Evolutionary conservation across 345 rosid genomes (phyloP).

Genomic region (Aquilaria yunnanensis): DNA sequence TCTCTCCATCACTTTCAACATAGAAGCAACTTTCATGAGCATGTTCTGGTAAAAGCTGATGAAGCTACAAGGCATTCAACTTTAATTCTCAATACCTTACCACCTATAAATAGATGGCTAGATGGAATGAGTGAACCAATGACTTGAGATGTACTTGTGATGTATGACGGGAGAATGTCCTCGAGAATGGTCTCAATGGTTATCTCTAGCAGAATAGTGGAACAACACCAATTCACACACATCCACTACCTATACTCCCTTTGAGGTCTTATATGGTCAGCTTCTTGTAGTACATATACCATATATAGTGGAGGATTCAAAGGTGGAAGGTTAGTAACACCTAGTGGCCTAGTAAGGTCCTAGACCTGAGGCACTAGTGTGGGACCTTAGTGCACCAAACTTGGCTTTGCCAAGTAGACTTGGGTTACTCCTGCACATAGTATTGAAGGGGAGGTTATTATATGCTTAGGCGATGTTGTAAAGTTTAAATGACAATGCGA

Average conservation of each 20-base stretch:
- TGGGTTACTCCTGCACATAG: too few species aligned
- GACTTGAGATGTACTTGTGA: neutral
- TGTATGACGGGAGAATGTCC: neutral
- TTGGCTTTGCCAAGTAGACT: too few species aligned
- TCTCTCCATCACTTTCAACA: neutral
- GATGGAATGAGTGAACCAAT: neutral
- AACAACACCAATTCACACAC: neutral
- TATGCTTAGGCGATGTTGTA: too few species aligned
- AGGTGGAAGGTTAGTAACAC: neutral
- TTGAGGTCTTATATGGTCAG: neutral
- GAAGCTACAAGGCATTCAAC: neutral
- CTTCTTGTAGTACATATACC: neutral
- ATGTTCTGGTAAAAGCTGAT: neutral
- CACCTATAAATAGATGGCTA: neutral
- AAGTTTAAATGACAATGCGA: neutral
- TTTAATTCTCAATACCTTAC: neutral
- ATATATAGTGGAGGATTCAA: neutral
- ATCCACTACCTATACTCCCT: neutral
- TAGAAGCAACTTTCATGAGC: neutral
- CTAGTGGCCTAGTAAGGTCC: too few species aligned
- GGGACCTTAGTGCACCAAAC: too few species aligned
- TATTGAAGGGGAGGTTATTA: too few species aligned
- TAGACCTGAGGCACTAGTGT: too few species aligned
- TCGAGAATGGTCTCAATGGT: neutral
- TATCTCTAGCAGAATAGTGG: neutral